Percentiles rank a stretch among this genome's conserved stretches.
phyloP scores from a whole-genome alignment of 2,329 filamentous ascomycete genomes.

The Chaetomium strumarium region DNA sequence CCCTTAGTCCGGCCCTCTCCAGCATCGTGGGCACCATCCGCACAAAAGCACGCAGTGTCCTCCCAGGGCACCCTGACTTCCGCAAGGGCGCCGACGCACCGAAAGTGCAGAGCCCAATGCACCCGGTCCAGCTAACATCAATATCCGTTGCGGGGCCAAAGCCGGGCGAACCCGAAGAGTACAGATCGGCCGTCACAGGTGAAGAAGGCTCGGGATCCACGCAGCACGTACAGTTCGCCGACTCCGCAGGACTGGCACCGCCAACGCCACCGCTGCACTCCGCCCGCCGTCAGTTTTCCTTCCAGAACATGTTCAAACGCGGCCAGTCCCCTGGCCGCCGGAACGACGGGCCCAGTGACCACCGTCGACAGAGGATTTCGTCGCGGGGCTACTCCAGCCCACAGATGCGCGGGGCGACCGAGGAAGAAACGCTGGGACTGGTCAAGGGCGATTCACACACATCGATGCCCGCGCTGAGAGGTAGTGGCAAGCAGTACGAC shows the following conservation, averaged over 20 bases:
- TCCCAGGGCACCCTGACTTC: constrained; percentile 38
- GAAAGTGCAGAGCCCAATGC: constrained; percentile 49
- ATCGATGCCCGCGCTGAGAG: constrained; percentile 30
- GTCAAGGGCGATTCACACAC: constrained; percentile 72
- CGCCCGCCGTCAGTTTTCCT: constrained; percentile 79
- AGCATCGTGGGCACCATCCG: constrained; percentile 54
- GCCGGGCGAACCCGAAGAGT: constrained; percentile 38
- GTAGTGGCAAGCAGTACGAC: constrained; percentile 29
- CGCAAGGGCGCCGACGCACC: constrained; percentile 25
- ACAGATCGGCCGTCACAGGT: constrained; percentile 24
- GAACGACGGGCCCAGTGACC: background rate
- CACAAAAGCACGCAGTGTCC: constrained; percentile 37
- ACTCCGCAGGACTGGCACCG: constrained; percentile 38
- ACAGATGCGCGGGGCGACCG: constrained; percentile 54
- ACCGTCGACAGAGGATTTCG: constrained; percentile 32
- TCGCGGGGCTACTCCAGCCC: constrained; percentile 36
- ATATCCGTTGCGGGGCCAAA: constrained; percentile 49
- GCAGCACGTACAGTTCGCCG: constrained; percentile 44
- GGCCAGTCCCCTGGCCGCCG: constrained; percentile 32
- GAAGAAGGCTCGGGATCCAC: constrained; percentile 37
- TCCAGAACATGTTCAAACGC: constrained; percentile 75
- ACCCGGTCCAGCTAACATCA: constrained; percentile 57
- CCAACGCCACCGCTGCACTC: constrained; percentile 57
- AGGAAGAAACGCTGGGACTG: constrained; percentile 76
- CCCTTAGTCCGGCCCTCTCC: constrained; percentile 45